Conservation (phyloP, 2,329 filamentous ascomycete genomes). For the Calcarisporium arbuscula region DNA sequence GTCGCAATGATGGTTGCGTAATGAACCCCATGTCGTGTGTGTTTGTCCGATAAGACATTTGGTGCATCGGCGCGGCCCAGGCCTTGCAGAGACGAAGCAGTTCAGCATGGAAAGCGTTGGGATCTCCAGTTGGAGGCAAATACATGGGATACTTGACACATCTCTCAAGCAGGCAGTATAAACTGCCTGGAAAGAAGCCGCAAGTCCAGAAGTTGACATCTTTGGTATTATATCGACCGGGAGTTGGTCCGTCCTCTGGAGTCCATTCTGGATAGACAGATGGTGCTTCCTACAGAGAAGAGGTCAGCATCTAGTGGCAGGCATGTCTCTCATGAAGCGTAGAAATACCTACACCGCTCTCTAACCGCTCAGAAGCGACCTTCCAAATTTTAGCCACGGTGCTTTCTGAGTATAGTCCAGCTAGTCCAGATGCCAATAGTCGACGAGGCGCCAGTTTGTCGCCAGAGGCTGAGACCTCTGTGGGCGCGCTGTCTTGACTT, state of each 20-base stretch:
- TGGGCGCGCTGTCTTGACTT: background rate
- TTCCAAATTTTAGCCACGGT: constrained; percentile 9
- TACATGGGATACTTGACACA: constrained; percentile 20
- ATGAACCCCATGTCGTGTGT: constrained; percentile 52
- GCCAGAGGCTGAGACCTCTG: background rate
- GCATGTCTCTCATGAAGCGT: background rate
- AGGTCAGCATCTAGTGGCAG: background rate
- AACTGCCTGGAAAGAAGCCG: constrained; percentile 32
- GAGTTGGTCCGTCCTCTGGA: constrained; percentile 12
- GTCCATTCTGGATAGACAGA: constrained; percentile 15
- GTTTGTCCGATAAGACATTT: constrained; percentile 35
- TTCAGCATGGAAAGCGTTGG: constrained; percentile 7
- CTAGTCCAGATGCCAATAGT: background rate
- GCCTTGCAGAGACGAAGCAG: constrained; percentile 17
- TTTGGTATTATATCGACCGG: constrained; percentile 13
- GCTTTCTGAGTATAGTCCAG: background rate
- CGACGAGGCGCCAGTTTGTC: background rate
- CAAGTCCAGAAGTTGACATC: constrained; percentile 35
- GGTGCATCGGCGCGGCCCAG: constrained; percentile 29
- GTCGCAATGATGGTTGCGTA: constrained; percentile 38
- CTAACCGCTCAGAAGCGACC: constrained; percentile 7
- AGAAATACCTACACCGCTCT: constrained; percentile 3
- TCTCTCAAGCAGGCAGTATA: constrained; percentile 30
- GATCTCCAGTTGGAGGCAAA: constrained; percentile 1
- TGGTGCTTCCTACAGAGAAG: background rate